A percentile compares a stretch with the other conserved stretches of the same genome.
phyloP scores from a whole-genome alignment of 1,284 basidiomycete species.

The Peniophora sp. region DNA sequence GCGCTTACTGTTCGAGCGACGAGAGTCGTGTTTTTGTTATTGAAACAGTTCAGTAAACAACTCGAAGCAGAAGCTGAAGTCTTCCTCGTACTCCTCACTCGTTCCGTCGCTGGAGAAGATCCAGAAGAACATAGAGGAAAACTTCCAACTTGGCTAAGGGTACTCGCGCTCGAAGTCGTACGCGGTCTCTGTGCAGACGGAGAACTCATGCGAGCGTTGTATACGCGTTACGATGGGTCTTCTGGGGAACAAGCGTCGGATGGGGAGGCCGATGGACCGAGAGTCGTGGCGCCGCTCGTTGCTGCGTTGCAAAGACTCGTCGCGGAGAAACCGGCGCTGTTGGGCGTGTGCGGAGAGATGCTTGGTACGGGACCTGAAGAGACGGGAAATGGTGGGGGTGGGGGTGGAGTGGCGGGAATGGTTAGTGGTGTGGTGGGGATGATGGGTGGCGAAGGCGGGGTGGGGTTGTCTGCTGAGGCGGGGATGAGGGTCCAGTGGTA shows the following conservation, averaged over 20 bases:
- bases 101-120: constrained; percentile 66
- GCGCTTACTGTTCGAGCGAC: constrained; percentile 87
- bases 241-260: constrained; percentile 22
- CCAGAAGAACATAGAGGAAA: constrained; percentile 33
- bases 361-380: constrained; percentile 38
- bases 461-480: constrained; percentile 64
- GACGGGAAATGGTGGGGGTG: constrained; percentile 22
- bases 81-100: constrained; percentile 77
- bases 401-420: constrained; percentile 72
- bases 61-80: constrained; percentile 77
- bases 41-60: constrained; percentile 87
- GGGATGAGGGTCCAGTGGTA: constrained; percentile 84
- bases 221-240: constrained; percentile 71
- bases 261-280: constrained; percentile 34
- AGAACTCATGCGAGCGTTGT: constrained; percentile 30
- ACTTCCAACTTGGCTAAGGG: constrained; percentile 80
- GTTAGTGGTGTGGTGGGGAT: constrained; percentile 72
- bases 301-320: constrained; percentile 77
- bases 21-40: constrained; percentile 86
- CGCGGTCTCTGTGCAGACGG: constrained; percentile 49
- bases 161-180: constrained; percentile 87
- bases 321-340: constrained; percentile 78
- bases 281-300: constrained; percentile 76
- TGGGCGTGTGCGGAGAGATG: constrained; percentile 78
- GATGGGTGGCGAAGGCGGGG: constrained; percentile 43